phyloP scores from a whole-genome alignment of 1,139 yeast genomes.

The Blastobotrys petasosporus region DNA sequence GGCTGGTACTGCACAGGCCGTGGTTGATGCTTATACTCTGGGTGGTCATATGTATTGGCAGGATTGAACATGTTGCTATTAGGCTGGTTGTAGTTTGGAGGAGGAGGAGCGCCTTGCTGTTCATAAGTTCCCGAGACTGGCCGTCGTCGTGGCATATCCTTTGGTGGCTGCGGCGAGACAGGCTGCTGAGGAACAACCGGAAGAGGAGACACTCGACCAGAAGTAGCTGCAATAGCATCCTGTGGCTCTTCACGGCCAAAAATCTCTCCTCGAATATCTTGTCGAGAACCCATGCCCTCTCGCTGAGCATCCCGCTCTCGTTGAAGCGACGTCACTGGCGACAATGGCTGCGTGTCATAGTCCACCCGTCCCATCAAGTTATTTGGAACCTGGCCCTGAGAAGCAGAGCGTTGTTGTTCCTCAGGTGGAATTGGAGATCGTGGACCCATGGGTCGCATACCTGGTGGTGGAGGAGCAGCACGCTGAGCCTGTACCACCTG shows the following conservation, averaged over 20 bases:
- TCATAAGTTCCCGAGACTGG: slow-evolving; percentile 2
- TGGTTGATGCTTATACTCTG: background rate
- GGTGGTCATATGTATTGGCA: slow-evolving; percentile 13
- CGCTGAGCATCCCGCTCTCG: slow-evolving; percentile 2
- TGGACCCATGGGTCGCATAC: slow-evolving; percentile 3
- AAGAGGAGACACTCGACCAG: slow-evolving; percentile 13
- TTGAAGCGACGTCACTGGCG: slow-evolving; percentile 16
- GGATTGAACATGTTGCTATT: slow-evolving; percentile 23
- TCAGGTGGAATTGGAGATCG: slow-evolving; percentile 6
- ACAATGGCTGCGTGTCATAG: slow-evolving; percentile 25
- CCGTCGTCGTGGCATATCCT: slow-evolving; percentile 6
- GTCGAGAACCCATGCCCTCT: slow-evolving; percentile 6
- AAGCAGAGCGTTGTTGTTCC: slow-evolving; percentile 29
- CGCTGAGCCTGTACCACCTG: slow-evolving; percentile 7
- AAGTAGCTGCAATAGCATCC: slow-evolving; percentile 17
- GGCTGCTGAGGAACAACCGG: slow-evolving; percentile 1
- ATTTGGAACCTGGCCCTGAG: slow-evolving; percentile 31
- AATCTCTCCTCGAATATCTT: slow-evolving; percentile 18
- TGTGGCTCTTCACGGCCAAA: slow-evolving; percentile 23
- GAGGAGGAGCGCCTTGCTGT: slow-evolving; percentile 16
- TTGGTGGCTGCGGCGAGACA: slow-evolving; percentile 1
- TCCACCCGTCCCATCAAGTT: slow-evolving; percentile 26
- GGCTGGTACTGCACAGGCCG: slow-evolving; percentile 1
- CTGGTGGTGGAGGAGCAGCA: slow-evolving; percentile 11
- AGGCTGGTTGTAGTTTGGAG: background rate